Conservation (phyloP, 2,329 filamentous ascomycete species). For the Pyrenophora graminea region DNA sequence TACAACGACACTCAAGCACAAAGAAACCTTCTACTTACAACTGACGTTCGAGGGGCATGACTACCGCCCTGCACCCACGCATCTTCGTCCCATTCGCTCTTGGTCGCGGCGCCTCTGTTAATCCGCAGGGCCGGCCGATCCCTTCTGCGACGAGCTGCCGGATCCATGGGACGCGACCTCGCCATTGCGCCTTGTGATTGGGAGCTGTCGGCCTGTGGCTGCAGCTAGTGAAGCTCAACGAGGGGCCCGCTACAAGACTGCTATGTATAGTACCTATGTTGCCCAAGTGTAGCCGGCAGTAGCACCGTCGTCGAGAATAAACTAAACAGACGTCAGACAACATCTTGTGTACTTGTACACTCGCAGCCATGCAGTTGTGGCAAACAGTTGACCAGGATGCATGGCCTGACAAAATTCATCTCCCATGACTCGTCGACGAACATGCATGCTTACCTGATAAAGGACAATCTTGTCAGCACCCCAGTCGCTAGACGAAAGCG, state of each 20-base stretch:
- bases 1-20: constrained; percentile 16
- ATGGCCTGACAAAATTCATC: neutral
- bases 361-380: neutral
- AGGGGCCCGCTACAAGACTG: neutral
- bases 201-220: neutral
- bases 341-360: neutral
- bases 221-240: constrained; percentile 5
- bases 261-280: neutral
- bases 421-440: neutral
- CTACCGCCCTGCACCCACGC: constrained; percentile 2
- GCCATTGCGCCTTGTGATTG: constrained; percentile 5
- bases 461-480: constrained; percentile 6
- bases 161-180: constrained; percentile 4
- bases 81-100: constrained; percentile 6
- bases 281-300: too few relatives aligned
- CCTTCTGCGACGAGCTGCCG: neutral
- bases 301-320: neutral
- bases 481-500: neutral
- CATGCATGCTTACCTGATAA: constrained; percentile 24
- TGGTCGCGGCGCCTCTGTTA: neutral
- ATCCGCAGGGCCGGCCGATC: neutral
- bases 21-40: constrained; percentile 7
- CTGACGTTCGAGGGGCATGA: neutral
- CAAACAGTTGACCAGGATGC: neutral
- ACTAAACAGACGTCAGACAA: neutral